Evolutionary conservation across 2,329 filamentous ascomycete genomes (phyloP), one percentile per base, ranked within the genome.

Genomic region (Knoxdaviesia capensis): DNA sequence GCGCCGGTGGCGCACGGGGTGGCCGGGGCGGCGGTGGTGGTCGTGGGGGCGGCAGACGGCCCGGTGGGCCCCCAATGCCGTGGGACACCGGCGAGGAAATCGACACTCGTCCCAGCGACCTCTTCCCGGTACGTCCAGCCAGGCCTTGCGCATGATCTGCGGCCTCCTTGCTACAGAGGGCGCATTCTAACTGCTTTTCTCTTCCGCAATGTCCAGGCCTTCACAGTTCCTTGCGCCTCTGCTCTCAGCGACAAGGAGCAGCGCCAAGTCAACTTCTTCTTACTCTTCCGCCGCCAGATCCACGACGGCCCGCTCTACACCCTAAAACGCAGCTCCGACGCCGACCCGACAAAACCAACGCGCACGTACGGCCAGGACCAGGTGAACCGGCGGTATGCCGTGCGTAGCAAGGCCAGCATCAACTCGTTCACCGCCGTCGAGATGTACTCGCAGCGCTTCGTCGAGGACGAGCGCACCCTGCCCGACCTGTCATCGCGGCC

Each of bases 351-450:
- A 5, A 59, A 54, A 9, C 57, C 56, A 32, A 53, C 57, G 41
- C 62, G 57, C 46, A 56, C 51, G 53, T 74, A 75, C 55, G 69
- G 69, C 48, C 69, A 71, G 50, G 62, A 66, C n/a, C 71, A 75
- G 55, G 57, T 66, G 52, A 74, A 74, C 55, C 64, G 65, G 47
- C 65, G 64, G 43, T 75, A 68, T 56, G 67, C 63, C 46, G 56
- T 67, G 49, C 65, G 64, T 53, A 72, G 59, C 56, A 69, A 66
- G 49, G 69, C 69, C 34, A 70, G 66, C 8, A 50, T 68, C 40
- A 70, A 75, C 52, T 69, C 71, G 20, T 76, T 76, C 53, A 64
- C 61, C n/a, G 61, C 66, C 36, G 64, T 74, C 43, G 69, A 68
- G n/a, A 67, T 66, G 45, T 74, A 72, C 57, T 70, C 67, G 37